A percentile compares a stretch with the other conserved stretches of the same genome.
phyloP scores from a whole-genome alignment of 805 yeast genomes.

The Yarrowia sp. region DNA sequence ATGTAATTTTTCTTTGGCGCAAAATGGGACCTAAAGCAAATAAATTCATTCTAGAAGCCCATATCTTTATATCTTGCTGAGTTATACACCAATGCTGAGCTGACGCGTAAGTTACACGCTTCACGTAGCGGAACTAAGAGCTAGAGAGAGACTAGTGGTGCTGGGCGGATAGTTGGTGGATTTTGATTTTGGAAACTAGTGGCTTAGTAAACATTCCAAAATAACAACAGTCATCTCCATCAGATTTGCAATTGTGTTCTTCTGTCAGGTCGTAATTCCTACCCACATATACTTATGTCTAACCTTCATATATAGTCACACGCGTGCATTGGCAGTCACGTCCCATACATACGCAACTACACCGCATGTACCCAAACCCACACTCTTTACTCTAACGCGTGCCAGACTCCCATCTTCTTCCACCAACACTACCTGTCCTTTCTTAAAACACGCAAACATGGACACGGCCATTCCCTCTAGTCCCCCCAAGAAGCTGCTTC shows the following conservation, averaged over 20 bases:
- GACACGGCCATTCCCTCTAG: conserved; percentile 4
- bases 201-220: background rate
- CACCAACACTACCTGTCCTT: background rate
- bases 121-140: background rate
- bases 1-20: background rate
- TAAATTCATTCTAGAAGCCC: too few relatives aligned
- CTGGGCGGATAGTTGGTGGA: background rate
- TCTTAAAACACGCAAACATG: background rate
- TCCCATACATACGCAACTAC: background rate
- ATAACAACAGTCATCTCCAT: background rate
- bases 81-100: too few relatives aligned
- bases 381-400: conserved; percentile 1
- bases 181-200: background rate
- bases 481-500: conserved; percentile 14
- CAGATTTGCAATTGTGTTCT: background rate
- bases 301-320: background rate
- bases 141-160: background rate
- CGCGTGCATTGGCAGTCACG: background rate
- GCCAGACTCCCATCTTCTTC: background rate
- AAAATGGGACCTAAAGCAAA: too few relatives aligned
- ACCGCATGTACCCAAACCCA: background rate
- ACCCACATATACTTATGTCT: background rate
- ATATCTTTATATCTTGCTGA: too few relatives aligned
- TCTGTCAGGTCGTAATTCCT: background rate
- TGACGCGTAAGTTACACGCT: conserved; percentile 5